Evolutionary conservation across 192 early-diverging fungal species (phyloP), one percentile per base, ranked within the genome.

Genomic region (Helicostylum pulchrum): DNA sequence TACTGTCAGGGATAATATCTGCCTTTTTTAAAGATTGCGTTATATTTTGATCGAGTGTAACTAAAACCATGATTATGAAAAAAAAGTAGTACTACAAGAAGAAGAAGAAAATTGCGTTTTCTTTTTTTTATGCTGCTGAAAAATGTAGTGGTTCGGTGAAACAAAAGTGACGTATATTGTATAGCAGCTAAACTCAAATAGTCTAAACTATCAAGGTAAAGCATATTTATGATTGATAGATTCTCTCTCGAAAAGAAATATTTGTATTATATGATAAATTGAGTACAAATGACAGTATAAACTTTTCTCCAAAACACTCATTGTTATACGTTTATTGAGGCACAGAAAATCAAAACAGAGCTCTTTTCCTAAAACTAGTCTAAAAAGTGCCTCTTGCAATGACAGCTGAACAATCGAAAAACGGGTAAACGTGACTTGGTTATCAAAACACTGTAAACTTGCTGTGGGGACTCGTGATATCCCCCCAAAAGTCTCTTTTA

Each of bases 371-470:
- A 26, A 26, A 26, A 2, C 26, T 26, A 2, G 26, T 26, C 26
- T 26, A 26, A 26, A 26, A 26, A 26, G 26, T 2, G 2, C 26
- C 26, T 26, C 26, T 26, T 26, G 26, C 2, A 26, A 26, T 2
- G 26, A 26, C 26, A 26, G 26, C 26, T 26, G n/a, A 26, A 26
- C 26, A 26, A 0, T 26, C 26, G 26, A 23, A 52, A 21, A 26
- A 51, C 17, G 19, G 26, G 26, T 23, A 55, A 55, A 31, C 36
- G 53, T 55, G 53, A 55, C 53, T 55, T 32, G 23, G 53, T 55
- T 55, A 23, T 52, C 26, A 52, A 55, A 55, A 31, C 4, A 34
- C 8, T 7, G 26, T 4, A n/a, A 34, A 34, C 10, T 7, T 46
- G 17, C 1, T 26, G 26, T 26, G 12, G 7, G 39, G 20, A n/a